phyloP scores from a whole-genome alignment of 2,329 filamentous ascomycete species.

The Hypomyces rosellus region DNA sequence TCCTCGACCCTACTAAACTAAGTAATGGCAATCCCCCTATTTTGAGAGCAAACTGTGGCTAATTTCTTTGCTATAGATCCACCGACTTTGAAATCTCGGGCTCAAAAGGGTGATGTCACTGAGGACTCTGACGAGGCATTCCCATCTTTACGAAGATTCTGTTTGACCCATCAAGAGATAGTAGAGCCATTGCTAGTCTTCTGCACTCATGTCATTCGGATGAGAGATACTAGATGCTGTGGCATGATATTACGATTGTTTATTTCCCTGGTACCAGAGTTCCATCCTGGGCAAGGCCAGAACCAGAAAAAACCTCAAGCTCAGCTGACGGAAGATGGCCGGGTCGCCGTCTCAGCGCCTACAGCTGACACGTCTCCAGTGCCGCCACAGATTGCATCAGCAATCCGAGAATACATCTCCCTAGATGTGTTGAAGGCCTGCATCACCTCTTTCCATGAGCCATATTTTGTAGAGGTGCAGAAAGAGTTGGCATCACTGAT shows the following conservation, averaged over 20 bases:
- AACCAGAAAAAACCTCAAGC: constrained; percentile 18
- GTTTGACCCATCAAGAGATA: constrained; percentile 68
- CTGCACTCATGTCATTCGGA: constrained; percentile 81
- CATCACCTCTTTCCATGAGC: constrained; percentile 85
- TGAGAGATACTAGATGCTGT: constrained; percentile 85
- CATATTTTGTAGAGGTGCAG: constrained; percentile 94
- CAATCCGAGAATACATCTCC: constrained; percentile 83
- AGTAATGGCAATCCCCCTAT: constrained; percentile 42
- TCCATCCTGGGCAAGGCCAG: constrained; percentile 49
- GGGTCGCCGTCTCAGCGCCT: constrained; percentile 12
- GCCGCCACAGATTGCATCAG: constrained; percentile 49
- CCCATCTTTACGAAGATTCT: constrained; percentile 70
- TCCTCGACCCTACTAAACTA: constrained; percentile 68
- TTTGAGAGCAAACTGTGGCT: not conserved
- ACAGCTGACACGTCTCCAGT: constrained; percentile 36
- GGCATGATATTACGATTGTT: constrained; percentile 82
- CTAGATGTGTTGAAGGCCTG: constrained; percentile 84
- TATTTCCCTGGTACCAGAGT: constrained; percentile 76
- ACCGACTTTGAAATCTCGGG: constrained; percentile 21
- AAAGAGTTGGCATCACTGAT: constrained; percentile 87
- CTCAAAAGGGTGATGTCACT: constrained; percentile 20
- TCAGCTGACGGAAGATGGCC: constrained; percentile 21
- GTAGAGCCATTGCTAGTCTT: constrained; percentile 88
- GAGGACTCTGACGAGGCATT: constrained; percentile 30
- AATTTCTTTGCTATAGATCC: constrained; percentile 22